Evolutionary conservation across 1,284 basidiomycete species (phyloP), one percentile per base, ranked within the genome.

Genomic region (Retiboletus flavoniger): DNA sequence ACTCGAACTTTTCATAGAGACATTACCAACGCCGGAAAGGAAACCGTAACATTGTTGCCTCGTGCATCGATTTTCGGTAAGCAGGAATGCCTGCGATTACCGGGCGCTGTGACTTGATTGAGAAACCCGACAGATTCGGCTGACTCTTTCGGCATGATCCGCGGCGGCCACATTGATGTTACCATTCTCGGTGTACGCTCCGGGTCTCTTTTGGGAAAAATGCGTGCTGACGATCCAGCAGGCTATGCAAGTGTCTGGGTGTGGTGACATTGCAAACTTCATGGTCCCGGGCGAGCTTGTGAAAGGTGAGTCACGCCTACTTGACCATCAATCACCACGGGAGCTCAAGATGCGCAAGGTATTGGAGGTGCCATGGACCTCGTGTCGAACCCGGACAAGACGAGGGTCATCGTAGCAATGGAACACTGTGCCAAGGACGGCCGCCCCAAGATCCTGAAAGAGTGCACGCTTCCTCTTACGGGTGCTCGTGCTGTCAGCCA

Each of bases 361-460:
- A 94, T 96, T 70, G 93, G 93, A 29, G 94, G 95, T 55, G 93
- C 94, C 1, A 96, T 95, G 92, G 92, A 95, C 70, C 84, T 95
- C 47, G 92, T 95, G 44, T 93, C 91, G 42, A 94, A 93, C 74
- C 92, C 92, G 0, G 90, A 93, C 65, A 84, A 86, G 74, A 95
- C 92, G 21, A 91, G 86, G 73, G 85, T 91, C 53, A 89, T 95
- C 57, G 90, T 84, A 6, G 84, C 92, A 26, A 89, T 91, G 78
- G 92, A 96, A 67, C 93, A 95, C 74, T 83, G 84, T 60, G 85
- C 91, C 45, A 95, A 95, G 75, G 84, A 92, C 68, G 93, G 93
- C 51, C 80, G 82, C 60, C 84, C 88, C 49, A 97, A 97, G 78
- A 85, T 97, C 59, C 77, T 94, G 47, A 78, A 86, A 60, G 75